phyloP scores from a whole-genome alignment of 2,329 filamentous ascomycete genomes.

The Xylariaceae sp. region DNA sequence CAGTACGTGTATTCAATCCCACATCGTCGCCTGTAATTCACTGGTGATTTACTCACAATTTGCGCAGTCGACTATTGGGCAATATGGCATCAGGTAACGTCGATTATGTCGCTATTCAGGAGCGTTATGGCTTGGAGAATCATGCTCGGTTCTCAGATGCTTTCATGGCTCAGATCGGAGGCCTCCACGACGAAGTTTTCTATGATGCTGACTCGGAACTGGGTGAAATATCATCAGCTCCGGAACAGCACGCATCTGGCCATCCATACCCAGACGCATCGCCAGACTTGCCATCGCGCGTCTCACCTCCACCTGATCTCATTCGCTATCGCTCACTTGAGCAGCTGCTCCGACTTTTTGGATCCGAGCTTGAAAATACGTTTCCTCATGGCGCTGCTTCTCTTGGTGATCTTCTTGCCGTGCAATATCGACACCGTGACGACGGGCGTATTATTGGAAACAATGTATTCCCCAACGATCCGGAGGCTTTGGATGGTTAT shows the following conservation, averaged over 20 bases:
- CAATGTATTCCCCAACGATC: slow-evolving; percentile 63
- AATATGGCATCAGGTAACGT: slow-evolving; percentile 68
- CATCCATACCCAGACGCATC: slow-evolving; percentile 1
- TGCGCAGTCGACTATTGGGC: slow-evolving; percentile 59
- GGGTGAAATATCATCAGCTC: not conserved
- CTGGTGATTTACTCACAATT: no score
- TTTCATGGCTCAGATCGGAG: slow-evolving; percentile 72
- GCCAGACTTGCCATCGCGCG: slow-evolving; percentile 6
- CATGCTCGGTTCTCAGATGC: slow-evolving; percentile 67
- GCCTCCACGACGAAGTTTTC: slow-evolving; percentile 62
- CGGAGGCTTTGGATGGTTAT: slow-evolving; percentile 59
- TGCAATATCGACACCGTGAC: slow-evolving; percentile 49
- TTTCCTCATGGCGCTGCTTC: slow-evolving; percentile 47
- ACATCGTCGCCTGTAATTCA: no score
- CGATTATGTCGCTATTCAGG: slow-evolving; percentile 63
- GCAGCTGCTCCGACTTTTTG: slow-evolving; percentile 42
- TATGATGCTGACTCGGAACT: slow-evolving; percentile 38
- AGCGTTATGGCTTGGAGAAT: slow-evolving; percentile 65
- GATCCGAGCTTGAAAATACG: slow-evolving; percentile 44
- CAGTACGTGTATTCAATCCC: no score
- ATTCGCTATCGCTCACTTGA: slow-evolving; percentile 46
- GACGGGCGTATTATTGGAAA: slow-evolving; percentile 52
- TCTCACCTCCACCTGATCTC: slow-evolving; percentile 28
- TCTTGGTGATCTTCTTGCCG: slow-evolving; percentile 46
- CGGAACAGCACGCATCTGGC: not conserved